Base-by-base conservation (phyloP, 176 grass and related monocot genomes). In the Oryza meyeriana region DNA sequence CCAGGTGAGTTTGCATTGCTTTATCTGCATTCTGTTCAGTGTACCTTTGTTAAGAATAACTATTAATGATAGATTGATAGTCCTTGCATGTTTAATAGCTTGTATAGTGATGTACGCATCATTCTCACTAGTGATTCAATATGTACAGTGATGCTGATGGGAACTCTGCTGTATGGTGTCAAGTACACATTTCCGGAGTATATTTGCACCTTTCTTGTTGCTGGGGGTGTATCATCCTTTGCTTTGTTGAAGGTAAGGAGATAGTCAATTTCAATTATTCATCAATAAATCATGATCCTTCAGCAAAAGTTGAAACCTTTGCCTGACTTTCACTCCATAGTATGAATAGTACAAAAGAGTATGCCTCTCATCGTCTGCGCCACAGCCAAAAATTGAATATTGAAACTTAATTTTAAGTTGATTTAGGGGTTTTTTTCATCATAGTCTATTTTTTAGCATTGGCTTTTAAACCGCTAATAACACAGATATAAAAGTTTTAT, bases 111-210 rank as follows among this genome's bases (percentile, higher is more conserved):
- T 66, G 26, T 35, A 2, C 24, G 69, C 57, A 1, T 31, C 38
- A 64, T 71, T 34, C 72, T 85, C 16, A 88, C 71, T 42, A 5
- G 20, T 74, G 76, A 31, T 73, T 79, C 31, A 24, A 30, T 74
- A 47, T 84, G 4, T 73, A 34, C 85, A 99, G 97, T 99, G 52
- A 99, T 99, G 97, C 26, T 99, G 80, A 90, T 99, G 97, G 97
- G 97, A 8, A 90, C 93, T 77, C 28, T 99, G 64, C 80, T 99
- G 25, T 96, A 99, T 81, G 93, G 93, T 91, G 94, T 99, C 48
- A 99, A 94, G 74, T 99, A 99, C 65, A 96, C 91, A 78, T 74
- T 96, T 81, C 97, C 91, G 18, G 97, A 99, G 79, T 99, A 99
- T 48, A 70, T 99, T 69, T 94, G 93, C 80, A 90, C 97, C 64